Evolutionary conservation across 352 stramenopile species (phyloP), one percentile per base, ranked within the genome.

Genomic region (Phytophthora kernoviae): DNA sequence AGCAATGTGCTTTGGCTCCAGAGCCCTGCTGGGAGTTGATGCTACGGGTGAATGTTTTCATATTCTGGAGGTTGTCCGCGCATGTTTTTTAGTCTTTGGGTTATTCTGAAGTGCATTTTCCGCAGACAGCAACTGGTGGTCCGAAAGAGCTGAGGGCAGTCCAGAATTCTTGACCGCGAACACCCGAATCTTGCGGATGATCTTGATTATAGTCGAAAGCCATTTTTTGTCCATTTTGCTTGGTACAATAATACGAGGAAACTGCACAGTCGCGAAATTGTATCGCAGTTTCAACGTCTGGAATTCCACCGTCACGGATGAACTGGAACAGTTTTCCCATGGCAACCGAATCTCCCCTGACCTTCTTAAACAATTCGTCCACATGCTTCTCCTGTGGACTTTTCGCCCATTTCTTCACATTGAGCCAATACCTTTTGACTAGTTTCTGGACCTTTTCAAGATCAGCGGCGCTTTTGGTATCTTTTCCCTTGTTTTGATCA

Each of bases 261-360:
- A 27, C 52, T 45, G 44, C 15, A 52, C 32, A 8, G 18, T 52
- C 41, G 18, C 37, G 30, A 30, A 58, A 58, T 33, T 27, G 30
- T 4, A 17, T 37, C 17, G 51, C 40, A 32, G 17, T 40, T 15
- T 32, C 50, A 11, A 33, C 22, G 15, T 10, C 32, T 18, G 52
- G 52, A 27, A 52, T 37, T 7, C 12, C 41, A 37, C 41, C 40
- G 11, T 52, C 41, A n/a, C 33, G 4, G 1, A 59, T 40, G 15
- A 59, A 59, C n/a, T 52, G 34, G 37, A 20, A 24, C 26, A 57
- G 2, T 26, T 30, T 51, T 1, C 3, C 12, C 52, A 34, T 59
- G 15, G 30, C 26, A 20, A 10, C 14, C 15, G 24, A 17, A 20
- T 20, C 41, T 27, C 24, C 9, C 5, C 9, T 11, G 14, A 7